Base-by-base conservation (phyloP, 192 early-diverging fungal genomes). In the Coemansia sp. region DNA sequence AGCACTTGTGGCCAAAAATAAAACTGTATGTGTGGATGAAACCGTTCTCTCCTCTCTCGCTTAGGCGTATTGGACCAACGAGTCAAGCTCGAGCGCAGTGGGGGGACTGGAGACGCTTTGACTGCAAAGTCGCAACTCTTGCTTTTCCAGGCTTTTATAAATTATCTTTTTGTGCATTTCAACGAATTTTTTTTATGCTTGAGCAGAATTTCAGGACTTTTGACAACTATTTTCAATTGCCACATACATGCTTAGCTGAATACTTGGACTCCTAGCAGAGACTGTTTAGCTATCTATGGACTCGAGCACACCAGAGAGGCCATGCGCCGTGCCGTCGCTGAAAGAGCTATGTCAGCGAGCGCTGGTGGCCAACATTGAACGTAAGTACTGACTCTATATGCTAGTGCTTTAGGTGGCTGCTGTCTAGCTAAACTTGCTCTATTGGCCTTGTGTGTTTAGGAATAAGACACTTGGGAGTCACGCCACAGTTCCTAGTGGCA, bases 311-410 rank as follows among this genome's bases (percentile, higher is more conserved):
- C 46, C 44, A 34, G 38, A n/a, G 44, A 36, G 14, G 67, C 44
- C 50, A 9, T 34, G 34, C 27, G 51, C 51, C 11, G 62, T 75
- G 36, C 61, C 55, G 21, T 46, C 75, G 63, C 80, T 83, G 17
- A 77, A 74, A 23, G 63, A 77, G 32, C 63, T 83, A 27, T 83
- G 80, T 41, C 69, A 77, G 73, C 72, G 72, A 17, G 53, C 59
- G 45, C 63, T 83, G 17, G 12, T 39, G 58, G 63, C 71, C 58
- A 78, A 74, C 48, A 34, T 78, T 19, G 66, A 70, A 21, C 66
- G 73, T 74, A 74, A 39, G 72, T 74, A 46, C 34, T 25, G 14
- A 4, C 27, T 14, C 19, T n/a, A 39, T 21, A 36, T 0, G 19
- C 57, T 19, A 60, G 34, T 19, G 58, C n/a, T 60, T 2, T 48